Percentiles rank a stretch among this genome's conserved stretches.
These are phyloP conservation scores for Lipomyces kockii DNA, from an alignment of 805 yeast genomes.

Conservation along the genomic window DNA sequence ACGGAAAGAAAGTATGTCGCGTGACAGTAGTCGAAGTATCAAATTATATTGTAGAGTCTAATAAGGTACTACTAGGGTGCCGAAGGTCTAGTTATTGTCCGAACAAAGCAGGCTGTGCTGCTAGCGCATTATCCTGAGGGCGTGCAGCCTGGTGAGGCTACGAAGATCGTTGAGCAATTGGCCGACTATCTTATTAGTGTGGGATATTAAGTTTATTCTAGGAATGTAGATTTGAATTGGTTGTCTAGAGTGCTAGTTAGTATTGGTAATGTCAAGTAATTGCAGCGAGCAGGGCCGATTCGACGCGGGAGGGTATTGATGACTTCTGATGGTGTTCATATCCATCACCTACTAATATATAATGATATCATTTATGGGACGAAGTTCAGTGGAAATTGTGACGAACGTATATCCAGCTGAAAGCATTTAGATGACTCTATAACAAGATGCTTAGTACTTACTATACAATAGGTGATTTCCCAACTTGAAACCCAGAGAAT, in stretches of 20 bases:
- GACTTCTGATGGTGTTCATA: not conserved
- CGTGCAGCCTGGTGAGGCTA: slow-evolving; percentile 92
- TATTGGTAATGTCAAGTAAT: not conserved
- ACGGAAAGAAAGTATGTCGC: slow-evolving; percentile 67
- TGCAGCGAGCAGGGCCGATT: not conserved
- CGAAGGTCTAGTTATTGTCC: slow-evolving; percentile 86
- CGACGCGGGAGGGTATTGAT: not conserved
- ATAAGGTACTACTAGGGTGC: slow-evolving; percentile 56
- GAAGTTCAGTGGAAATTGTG: not conserved
- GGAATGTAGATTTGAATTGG: not conserved
- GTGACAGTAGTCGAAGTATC: slow-evolving; percentile 7
- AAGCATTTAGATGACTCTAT: not conserved
- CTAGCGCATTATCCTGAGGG: slow-evolving; percentile 94
- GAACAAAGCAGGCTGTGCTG: slow-evolving; percentile 90
- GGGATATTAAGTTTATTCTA: slow-evolving; percentile 59
- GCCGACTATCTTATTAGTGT: slow-evolving; percentile 93
- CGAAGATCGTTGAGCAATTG: slow-evolving; percentile 90
- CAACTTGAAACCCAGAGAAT: not conserved
- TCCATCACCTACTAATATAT: not conserved
- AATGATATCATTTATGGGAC: not conserved
- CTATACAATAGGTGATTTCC: not conserved
- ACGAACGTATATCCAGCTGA: too few relatives aligned
- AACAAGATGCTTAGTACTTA: not conserved
- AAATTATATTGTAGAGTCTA: not conserved
- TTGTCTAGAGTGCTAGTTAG: not conserved